These are phyloP conservation scores for Nannochloropsis granulata DNA, from an alignment of 108 stramenopile genomes.

Conservation along the genomic window DNA sequence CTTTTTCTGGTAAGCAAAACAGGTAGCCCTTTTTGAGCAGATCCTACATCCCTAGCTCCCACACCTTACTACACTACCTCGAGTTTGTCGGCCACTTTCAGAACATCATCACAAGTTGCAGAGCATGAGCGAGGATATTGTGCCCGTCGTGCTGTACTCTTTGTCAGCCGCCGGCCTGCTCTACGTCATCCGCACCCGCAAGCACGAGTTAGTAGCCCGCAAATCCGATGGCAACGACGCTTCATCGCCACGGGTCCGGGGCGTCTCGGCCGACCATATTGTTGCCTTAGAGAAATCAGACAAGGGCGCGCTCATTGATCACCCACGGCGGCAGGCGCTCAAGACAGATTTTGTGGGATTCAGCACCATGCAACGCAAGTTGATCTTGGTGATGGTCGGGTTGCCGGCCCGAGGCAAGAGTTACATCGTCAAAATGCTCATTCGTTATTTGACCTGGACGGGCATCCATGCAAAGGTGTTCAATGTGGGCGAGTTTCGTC, in stretches of 20 bases:
- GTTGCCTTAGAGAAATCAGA: neutral
- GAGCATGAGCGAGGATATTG: neutral
- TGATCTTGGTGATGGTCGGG: constrained; percentile 32
- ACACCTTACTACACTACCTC: too few species aligned
- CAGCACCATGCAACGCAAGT: constrained; percentile 29
- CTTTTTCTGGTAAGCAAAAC: too few species aligned
- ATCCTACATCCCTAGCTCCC: too few species aligned
- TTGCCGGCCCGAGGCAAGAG: constrained; percentile 39
- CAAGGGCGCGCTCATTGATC: neutral
- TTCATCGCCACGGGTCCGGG: neutral
- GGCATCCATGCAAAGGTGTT: constrained; percentile 36
- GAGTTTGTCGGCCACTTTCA: too few species aligned
- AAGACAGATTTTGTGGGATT: constrained; percentile 5
- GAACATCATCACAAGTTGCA: neutral
- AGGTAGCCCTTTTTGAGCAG: too few species aligned
- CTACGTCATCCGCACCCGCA: neutral
- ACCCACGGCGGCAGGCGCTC: neutral
- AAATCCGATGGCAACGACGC: neutral
- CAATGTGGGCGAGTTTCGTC: constrained; percentile 37
- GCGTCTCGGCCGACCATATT: neutral
- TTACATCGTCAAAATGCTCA: constrained; percentile 45
- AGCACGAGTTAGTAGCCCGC: neutral
- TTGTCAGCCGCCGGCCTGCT: neutral
- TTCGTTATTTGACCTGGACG: constrained; percentile 38
- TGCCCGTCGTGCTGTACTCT: neutral